Evolutionary conservation across 2,329 filamentous ascomycete genomes (phyloP).

Genomic region (Fusarium piperis): DNA sequence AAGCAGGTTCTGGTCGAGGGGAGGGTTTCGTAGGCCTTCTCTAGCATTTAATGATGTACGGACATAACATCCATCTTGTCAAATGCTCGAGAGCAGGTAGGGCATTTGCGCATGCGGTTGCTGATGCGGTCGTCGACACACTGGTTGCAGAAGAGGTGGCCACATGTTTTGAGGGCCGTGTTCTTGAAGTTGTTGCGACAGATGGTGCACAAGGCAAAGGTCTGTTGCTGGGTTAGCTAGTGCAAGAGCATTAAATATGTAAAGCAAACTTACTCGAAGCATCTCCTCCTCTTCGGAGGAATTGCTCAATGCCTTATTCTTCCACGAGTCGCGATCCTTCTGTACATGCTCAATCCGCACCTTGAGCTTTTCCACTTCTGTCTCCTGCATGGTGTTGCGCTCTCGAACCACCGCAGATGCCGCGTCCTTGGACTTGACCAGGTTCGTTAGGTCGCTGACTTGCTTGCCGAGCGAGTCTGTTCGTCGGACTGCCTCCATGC

Average conservation of each 20-base stretch:
- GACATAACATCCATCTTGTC: slow-evolving; percentile 90
- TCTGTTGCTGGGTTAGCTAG: slow-evolving; percentile 44
- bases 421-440: slow-evolving; percentile 80
- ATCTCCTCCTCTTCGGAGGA: slow-evolving; percentile 85
- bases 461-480: slow-evolving; percentile 80
- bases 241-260: not conserved
- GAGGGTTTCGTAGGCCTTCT: not conserved
- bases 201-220: slow-evolving; percentile 78
- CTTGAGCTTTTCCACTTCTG: slow-evolving; percentile 83
- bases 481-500: slow-evolving; percentile 74
- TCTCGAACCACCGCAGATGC: slow-evolving; percentile 61
- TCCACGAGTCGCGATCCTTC: slow-evolving; percentile 88
- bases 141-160: slow-evolving; percentile 90
- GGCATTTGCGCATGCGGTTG: slow-evolving; percentile 94
- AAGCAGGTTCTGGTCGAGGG: slow-evolving; percentile 15
- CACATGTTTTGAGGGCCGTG: slow-evolving; percentile 91
- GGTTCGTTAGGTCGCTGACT: slow-evolving; percentile 76
- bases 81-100: slow-evolving; percentile 91
- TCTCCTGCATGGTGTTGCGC: slow-evolving; percentile 70
- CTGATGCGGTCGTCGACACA: slow-evolving; percentile 91
- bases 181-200: slow-evolving; percentile 96
- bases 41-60: slow-evolving; percentile 59
- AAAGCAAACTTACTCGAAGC: slow-evolving; percentile 74
- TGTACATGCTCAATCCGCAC: slow-evolving; percentile 79
- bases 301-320: slow-evolving; percentile 82